phyloP scores from a whole-genome alignment of 306 rosid genomes.

The Prunus mume region DNA sequence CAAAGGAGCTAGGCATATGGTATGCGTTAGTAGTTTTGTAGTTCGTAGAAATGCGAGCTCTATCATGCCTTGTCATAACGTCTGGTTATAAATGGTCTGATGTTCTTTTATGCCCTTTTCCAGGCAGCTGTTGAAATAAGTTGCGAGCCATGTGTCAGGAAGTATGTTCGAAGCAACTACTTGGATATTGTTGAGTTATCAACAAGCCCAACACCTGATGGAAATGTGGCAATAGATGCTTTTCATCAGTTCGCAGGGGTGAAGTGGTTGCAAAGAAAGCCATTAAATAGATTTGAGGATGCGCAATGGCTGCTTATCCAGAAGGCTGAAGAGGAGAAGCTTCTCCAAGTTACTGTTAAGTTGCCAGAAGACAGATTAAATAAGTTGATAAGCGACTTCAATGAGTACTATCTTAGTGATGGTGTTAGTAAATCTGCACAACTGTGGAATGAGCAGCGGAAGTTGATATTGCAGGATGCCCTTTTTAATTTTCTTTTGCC shows the following conservation, averaged over 20 bases:
- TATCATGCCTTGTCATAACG: conserved; percentile 2
- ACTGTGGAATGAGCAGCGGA: conserved; percentile 97
- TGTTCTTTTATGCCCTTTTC: conserved; percentile 21
- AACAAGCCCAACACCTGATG: conserved; percentile 81
- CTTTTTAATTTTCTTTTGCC: conserved; percentile 81
- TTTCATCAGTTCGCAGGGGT: conserved; percentile 84
- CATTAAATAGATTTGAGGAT: conserved; percentile 77
- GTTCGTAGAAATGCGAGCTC: background rate
- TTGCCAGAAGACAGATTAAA: conserved; percentile 69
- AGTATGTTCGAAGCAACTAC: conserved; percentile 80
- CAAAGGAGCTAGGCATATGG: conserved; percentile 97
- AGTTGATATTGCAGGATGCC: conserved; percentile 83
- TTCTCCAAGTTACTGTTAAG: conserved; percentile 87
- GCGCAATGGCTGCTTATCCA: conserved; percentile 96
- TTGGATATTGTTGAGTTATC: conserved; percentile 85
- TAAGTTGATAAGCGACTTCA: conserved; percentile 74
- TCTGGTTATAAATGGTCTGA: conserved; percentile 1
- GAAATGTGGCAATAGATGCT: conserved; percentile 73
- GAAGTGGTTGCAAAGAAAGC: conserved; percentile 94
- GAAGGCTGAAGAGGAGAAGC: conserved; percentile 96
- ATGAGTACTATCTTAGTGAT: conserved; percentile 87
- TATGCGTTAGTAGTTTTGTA: conserved; percentile 26
- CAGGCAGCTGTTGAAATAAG: conserved; percentile 99
- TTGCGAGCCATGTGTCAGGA: conserved; percentile 94
- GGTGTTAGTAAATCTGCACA: conserved; percentile 98